Evolutionary conservation across 257 asterid species (phyloP).

Genomic region (Lycium barbarum): DNA sequence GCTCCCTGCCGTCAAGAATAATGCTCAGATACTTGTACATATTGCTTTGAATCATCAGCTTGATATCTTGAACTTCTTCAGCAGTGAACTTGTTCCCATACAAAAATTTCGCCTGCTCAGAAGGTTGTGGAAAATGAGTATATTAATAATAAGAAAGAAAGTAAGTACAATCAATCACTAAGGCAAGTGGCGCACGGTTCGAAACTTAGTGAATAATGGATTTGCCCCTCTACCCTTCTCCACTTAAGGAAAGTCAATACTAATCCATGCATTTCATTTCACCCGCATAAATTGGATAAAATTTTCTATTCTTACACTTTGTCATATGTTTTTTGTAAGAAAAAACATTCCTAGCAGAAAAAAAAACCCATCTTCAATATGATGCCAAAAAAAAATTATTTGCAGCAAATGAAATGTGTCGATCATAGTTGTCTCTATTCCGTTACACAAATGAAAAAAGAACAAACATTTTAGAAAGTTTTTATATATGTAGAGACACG

Average conservation of each 20-base stretch:
- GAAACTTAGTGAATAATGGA: neutral
- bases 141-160: neutral
- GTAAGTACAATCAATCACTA: constrained; percentile 16
- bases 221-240: neutral
- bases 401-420: neutral
- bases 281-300: too few species aligned
- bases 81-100: constrained; percentile 79
- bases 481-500: neutral
- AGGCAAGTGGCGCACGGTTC: neutral
- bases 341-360: too few species aligned
- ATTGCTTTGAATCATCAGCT: constrained; percentile 95
- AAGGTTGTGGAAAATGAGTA: constrained; percentile 7
- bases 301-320: too few species aligned
- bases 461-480: neutral
- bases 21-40: constrained; percentile 88
- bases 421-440: neutral
- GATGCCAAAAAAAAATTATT: too few species aligned
- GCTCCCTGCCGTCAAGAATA: constrained; percentile 92
- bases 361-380: too few species aligned
- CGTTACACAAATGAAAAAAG: neutral
- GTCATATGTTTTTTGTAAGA: too few species aligned
- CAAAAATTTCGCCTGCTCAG: constrained; percentile 77
- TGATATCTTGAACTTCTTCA: constrained; percentile 85
- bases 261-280: too few species aligned
- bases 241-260: too few species aligned